Conservation (phyloP, 1,139 yeast genomes). For the Hyphopichia buzzinii region DNA sequence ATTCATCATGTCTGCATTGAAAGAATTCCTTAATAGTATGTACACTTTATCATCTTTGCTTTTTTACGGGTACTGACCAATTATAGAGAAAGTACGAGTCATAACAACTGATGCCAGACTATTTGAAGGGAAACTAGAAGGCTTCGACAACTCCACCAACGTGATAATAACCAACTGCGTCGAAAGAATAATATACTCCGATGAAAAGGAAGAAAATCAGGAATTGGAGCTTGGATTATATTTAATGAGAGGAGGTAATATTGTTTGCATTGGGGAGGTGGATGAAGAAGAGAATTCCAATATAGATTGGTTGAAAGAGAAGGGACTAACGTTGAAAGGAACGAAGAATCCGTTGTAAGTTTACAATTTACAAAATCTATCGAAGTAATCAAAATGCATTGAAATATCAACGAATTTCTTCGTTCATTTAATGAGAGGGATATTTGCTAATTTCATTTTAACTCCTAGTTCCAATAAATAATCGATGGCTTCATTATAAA, state of each 20-base stretch:
- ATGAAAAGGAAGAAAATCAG: constrained; percentile 50
- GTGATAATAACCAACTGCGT: constrained; percentile 60
- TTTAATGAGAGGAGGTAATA: constrained; percentile 77
- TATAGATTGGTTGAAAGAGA: constrained; percentile 59
- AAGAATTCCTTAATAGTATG: constrained; percentile 40
- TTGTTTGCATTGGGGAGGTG: constrained; percentile 73
- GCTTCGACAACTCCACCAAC: constrained; percentile 81
- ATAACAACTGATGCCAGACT: constrained; percentile 83
- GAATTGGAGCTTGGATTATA: constrained; percentile 57
- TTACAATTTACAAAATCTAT: too few species aligned
- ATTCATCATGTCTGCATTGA: constrained; percentile 34
- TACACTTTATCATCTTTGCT: constrained; percentile 9
- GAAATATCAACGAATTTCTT: too few species aligned
- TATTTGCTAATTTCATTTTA: constrained; percentile 67
- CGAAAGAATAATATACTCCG: constrained; percentile 49
- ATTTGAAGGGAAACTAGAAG: constrained; percentile 70
- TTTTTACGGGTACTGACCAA: constrained; percentile 6
- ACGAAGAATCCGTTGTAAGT: constrained; percentile 43
- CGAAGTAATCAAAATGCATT: too few species aligned
- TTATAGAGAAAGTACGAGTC: constrained; percentile 58
- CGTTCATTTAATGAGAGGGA: constrained; percentile 45
- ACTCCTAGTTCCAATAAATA: constrained; percentile 82
- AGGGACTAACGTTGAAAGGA: constrained; percentile 33
- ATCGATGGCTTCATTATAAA: constrained; percentile 90
- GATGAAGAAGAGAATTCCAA: constrained; percentile 45